These are phyloP conservation scores for Rhodotorula paludigena DNA, from an alignment of 768 basidiomycete species.

Conservation along the genomic window DNA sequence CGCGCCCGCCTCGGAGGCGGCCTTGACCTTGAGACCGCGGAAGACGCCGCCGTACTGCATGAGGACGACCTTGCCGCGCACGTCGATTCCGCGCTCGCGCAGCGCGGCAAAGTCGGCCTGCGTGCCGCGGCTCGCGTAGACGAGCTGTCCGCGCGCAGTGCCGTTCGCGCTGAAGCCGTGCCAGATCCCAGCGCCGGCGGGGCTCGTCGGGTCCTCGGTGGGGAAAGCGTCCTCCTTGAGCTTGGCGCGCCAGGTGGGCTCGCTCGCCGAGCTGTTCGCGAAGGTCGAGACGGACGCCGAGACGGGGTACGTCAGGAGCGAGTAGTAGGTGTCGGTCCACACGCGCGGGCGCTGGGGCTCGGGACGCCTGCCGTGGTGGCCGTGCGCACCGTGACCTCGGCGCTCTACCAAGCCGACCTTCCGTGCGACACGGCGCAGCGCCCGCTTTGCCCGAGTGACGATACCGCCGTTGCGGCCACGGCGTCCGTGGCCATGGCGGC, in stretches of 20 bases:
- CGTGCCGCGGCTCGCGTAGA: conserved; percentile 72
- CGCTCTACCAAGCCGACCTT: too few species aligned
- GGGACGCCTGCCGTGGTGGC: conserved; percentile 53
- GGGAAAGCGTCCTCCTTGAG: conserved; percentile 66
- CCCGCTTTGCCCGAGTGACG: not conserved
- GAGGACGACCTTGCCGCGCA: conserved; percentile 73
- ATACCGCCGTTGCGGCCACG: not conserved
- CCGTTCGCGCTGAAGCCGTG: conserved; percentile 78
- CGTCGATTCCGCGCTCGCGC: too few species aligned
- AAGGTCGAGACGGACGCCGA: conserved; percentile 11
- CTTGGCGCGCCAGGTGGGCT: conserved; percentile 53
- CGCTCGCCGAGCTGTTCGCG: not conserved
- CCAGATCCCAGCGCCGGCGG: conserved; percentile 72
- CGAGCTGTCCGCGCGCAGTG: conserved; percentile 53
- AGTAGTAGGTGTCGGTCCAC: conserved; percentile 86
- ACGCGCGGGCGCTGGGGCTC: conserved; percentile 52
- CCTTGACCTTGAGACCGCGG: conserved; percentile 83
- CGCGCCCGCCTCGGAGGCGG: conserved; percentile 51
- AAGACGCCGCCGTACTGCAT: conserved; percentile 64
- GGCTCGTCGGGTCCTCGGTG: conserved; percentile 67
- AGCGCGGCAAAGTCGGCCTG: conserved; percentile 75
- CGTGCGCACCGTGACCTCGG: not conserved
- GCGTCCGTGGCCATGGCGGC: not conserved
- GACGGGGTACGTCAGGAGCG: conserved; percentile 49
- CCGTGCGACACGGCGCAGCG: too few species aligned